Base-by-base conservation (phyloP, 2,329 filamentous ascomycete genomes). In the Aspergillus persii region DNA sequence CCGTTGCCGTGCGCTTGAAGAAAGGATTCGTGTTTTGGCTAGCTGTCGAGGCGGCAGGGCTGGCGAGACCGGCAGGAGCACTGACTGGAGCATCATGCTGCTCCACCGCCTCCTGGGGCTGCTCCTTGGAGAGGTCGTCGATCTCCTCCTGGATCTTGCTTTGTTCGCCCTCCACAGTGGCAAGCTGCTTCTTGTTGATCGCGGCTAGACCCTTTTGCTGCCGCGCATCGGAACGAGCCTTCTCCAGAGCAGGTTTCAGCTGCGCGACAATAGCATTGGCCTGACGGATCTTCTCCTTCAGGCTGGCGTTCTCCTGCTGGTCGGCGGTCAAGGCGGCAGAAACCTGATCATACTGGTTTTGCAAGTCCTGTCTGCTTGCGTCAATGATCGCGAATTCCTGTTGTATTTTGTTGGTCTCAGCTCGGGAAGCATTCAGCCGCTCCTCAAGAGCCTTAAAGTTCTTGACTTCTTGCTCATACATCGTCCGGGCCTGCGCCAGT, bases 101-200 rank as follows among this genome's bases (percentile, higher is more conserved):
- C 76, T 79, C 72, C 81, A 85, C 67, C 79, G 76, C 61, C 86
- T 88, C 70, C 85, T 86, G 66, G 0, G 66, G 62, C 80, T 86
- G 69, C 79, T 85, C 81, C 83, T 89, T 73, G 78, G 83, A 63
- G 89, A 83, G 54, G 86, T 87, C 59, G 49, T 88, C 88, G 49
- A 89, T 88, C 74, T 98, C 94, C 1, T 81, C 80, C 79, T 92
- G 93, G 44, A 96, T 81, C 80, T 91, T 94, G 61, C 98, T 94
- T 33, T 91, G 86, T 74, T 98, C 94, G 51, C 85, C 86, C 75
- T 99, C 95, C 58, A 89, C 91, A 0, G 93, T 97, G 39, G 89
- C 86, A 61, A 98, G 81, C 77, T 99, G 95, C 80, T 99, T 99
- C 83, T 96, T 98, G 79, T 97, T 97, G 79, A 99, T 99, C 48